Conservation (phyloP, 2,329 filamentous ascomycete species). For the Colletotrichum tropicale region DNA sequence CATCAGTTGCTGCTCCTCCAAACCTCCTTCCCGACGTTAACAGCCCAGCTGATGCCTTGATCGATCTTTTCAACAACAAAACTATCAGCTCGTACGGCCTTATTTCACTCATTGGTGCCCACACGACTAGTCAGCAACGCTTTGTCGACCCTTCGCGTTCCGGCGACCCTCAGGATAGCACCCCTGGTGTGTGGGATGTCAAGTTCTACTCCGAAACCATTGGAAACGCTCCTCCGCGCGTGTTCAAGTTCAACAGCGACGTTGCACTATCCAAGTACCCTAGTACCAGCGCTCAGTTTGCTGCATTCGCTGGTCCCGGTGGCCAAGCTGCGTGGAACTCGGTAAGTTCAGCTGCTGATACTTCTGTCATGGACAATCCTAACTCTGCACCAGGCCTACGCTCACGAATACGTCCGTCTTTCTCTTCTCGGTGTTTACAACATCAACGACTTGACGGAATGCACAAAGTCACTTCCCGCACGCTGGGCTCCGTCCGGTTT, state of each 20-base stretch:
- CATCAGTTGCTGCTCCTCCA: slow-evolving; percentile 36
- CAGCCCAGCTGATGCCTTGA: slow-evolving; percentile 47
- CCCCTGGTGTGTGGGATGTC: slow-evolving; percentile 52
- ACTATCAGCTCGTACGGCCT: slow-evolving; percentile 56
- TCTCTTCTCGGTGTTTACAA: slow-evolving; percentile 60
- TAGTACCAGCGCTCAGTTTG: slow-evolving; percentile 39
- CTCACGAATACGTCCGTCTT: slow-evolving; percentile 56
- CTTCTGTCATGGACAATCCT: neutral
- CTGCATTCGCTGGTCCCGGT: slow-evolving; percentile 34
- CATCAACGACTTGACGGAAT: slow-evolving; percentile 59
- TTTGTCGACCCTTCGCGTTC: slow-evolving; percentile 43
- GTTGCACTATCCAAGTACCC: slow-evolving; percentile 40
- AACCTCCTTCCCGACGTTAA: slow-evolving; percentile 47
- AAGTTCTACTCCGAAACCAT: slow-evolving; percentile 50
- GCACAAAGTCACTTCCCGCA: slow-evolving; percentile 53
- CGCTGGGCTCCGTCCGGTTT: slow-evolving; percentile 7
- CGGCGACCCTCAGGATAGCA: slow-evolving; percentile 54
- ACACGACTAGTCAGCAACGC: slow-evolving; percentile 54
- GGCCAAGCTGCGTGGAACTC: slow-evolving; percentile 44
- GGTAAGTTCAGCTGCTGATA: slow-evolving; percentile 28
- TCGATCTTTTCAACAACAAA: slow-evolving; percentile 55
- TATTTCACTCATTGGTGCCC: slow-evolving; percentile 58
- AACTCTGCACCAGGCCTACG: slow-evolving; percentile 41
- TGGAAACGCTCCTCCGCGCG: slow-evolving; percentile 31
- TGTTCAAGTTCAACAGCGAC: slow-evolving; percentile 47